Base-by-base conservation (phyloP, 108 stramenopile species). In the Discostella stelligeroides region DNA sequence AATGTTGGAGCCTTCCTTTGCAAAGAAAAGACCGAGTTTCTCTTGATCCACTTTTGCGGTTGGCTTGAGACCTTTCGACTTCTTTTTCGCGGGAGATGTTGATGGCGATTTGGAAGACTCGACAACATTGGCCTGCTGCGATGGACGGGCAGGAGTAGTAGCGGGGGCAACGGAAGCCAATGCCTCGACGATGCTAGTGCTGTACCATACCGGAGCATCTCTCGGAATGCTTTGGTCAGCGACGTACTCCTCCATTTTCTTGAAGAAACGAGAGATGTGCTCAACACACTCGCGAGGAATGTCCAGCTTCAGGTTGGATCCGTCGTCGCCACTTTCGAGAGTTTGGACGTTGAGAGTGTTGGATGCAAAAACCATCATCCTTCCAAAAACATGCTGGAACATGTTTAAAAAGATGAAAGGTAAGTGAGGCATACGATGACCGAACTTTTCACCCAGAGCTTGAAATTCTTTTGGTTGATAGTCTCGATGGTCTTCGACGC, bases 351-450 rank as follows among this genome's bases (percentile, higher is more conserved):
- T 49, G 17, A 49, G 15, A 23, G 5, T 49, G 48, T 49, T 49
- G 15, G 48, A 18, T 49, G 48, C 20, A 49, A 49, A 49, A 18
- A 9, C 23, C 5, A 23, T 23, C 17, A 23, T 18, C 48, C 23
- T 18, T 5, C 21, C 48, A 49, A 49, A 49, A 49, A 49, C 48
- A 49, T 49, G 48, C 48, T 49, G 48, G 17, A 49, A 23, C 48
- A 49, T 49, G 17, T 49, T 49, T 49, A 49, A 49, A 49, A 49
- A 49, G 23, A 23, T 23, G 7, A 7, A 49, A 6, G 48, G 48
- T 23, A 49, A 6, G 17, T 18, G 17, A 49, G 17, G 45, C 45
- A 46, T 46, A 7, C 45, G 45, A 46, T 17, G 14, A 6, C 23
- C 23, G 48, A 23, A 23, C 21, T 23, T 6, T 49, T 49, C 7